phyloP scores from a whole-genome alignment of 768 basidiomycete genomes.

The Terana coerulea region DNA sequence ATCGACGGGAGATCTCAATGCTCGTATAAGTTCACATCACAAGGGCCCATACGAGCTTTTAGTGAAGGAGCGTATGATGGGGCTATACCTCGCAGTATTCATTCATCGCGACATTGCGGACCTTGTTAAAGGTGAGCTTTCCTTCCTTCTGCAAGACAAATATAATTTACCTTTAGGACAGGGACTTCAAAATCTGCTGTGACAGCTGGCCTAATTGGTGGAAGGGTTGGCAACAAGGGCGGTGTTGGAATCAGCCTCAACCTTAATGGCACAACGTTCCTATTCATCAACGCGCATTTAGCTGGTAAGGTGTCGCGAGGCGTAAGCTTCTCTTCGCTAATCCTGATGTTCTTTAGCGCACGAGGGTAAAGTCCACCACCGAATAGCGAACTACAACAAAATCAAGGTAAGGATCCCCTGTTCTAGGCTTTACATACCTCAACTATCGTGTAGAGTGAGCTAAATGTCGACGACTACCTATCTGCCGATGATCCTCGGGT shows the following conservation, averaged over 20 bases:
- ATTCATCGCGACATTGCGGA: slow-evolving; percentile 67
- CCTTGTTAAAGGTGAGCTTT: slow-evolving; percentile 52
- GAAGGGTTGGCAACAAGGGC: slow-evolving; percentile 89
- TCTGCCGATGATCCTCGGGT: slow-evolving; percentile 57
- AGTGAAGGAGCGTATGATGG: slow-evolving; percentile 89
- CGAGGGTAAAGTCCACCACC: slow-evolving; percentile 68
- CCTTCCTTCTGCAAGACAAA: background rate
- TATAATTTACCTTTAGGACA: slow-evolving; percentile 20
- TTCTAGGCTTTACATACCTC: background rate
- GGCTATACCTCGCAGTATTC: slow-evolving; percentile 75
- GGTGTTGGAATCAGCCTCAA: slow-evolving; percentile 89
- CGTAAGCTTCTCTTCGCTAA: slow-evolving; percentile 12
- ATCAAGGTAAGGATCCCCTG: slow-evolving; percentile 58
- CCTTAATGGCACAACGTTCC: slow-evolving; percentile 73
- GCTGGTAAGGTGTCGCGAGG: slow-evolving; percentile 47
- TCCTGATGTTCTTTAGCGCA: slow-evolving; percentile 46
- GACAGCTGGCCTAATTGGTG: slow-evolving; percentile 86
- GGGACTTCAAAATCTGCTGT: slow-evolving; percentile 80
- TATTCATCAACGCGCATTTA: slow-evolving; percentile 90
- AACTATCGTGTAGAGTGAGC: slow-evolving; percentile 49
- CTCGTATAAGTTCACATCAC: slow-evolving; percentile 22
- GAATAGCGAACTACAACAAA: slow-evolving; percentile 84
- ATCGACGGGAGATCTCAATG: slow-evolving; percentile 14
- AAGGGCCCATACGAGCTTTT: slow-evolving; percentile 82
- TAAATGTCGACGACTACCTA: slow-evolving; percentile 78